Conservation (phyloP, 768 basidiomycete species). For the Hypholoma sublateritium region DNA sequence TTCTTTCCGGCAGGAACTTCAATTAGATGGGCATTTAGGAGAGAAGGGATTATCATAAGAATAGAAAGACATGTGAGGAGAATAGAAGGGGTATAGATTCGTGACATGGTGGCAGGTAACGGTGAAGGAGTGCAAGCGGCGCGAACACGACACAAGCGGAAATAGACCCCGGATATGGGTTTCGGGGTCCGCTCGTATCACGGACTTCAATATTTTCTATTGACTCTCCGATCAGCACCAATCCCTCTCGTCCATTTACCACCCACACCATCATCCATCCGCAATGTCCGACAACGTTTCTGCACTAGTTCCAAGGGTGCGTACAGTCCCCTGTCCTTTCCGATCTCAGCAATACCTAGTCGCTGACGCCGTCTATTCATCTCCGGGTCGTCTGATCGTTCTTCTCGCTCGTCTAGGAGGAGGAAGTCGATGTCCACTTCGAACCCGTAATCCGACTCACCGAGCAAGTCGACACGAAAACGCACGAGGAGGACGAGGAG, state of each 20-base stretch:
- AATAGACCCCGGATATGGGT: slow-evolving; percentile 16
- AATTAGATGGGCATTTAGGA: slow-evolving; percentile 66
- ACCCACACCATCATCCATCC: slow-evolving; percentile 16
- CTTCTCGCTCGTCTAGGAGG: slow-evolving; percentile 44
- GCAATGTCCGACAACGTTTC: slow-evolving; percentile 60
- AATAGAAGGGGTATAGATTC: slow-evolving; percentile 35
- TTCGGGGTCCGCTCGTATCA: slow-evolving; percentile 19
- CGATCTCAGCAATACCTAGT: slow-evolving; percentile 12
- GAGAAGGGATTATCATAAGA: slow-evolving; percentile 38
- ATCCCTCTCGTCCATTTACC: slow-evolving; percentile 24
- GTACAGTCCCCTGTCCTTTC: slow-evolving; percentile 32
- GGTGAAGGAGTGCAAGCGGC: neutral
- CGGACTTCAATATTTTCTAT: slow-evolving; percentile 20
- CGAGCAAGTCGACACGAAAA: slow-evolving; percentile 94
- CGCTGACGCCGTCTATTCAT: slow-evolving; percentile 4
- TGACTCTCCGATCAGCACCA: slow-evolving; percentile 22
- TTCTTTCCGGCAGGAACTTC: slow-evolving; percentile 77
- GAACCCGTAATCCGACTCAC: slow-evolving; percentile 97
- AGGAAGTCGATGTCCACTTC: slow-evolving; percentile 88
- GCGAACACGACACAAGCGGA: slow-evolving; percentile 14
- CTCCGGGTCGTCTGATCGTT: slow-evolving; percentile 19
- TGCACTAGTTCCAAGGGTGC: slow-evolving; percentile 71
- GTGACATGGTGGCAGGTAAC: slow-evolving; percentile 22
- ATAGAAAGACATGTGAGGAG: slow-evolving; percentile 39
- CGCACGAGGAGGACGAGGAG: slow-evolving; percentile 91